Conservation (phyloP, 306 rosid species). For the Carpinus fangiana region DNA sequence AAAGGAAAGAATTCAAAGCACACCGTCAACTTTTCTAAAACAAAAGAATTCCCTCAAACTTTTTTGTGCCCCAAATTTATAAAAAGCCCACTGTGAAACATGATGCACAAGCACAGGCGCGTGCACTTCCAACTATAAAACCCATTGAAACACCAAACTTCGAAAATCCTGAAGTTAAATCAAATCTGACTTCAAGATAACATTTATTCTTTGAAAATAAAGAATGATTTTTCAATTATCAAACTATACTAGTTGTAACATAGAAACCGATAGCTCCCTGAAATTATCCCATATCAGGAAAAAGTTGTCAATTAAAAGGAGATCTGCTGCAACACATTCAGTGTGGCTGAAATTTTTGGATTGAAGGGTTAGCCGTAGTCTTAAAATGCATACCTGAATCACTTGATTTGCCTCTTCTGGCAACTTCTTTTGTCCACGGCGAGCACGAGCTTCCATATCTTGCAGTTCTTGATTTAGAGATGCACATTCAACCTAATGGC, state of each 20-base stretch:
- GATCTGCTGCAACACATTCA: neutral
- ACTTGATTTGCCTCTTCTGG: conserved; percentile 93
- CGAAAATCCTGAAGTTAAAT: neutral
- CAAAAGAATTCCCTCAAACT: neutral
- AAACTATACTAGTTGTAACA: neutral
- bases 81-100: neutral
- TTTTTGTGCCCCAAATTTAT: neutral
- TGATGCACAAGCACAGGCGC: neutral
- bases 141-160: neutral
- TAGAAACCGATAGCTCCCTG: neutral
- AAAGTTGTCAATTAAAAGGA: neutral
- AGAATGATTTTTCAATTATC: neutral
- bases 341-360: neutral
- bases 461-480: conserved; percentile 93
- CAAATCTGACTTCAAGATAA: neutral
- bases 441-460: conserved; percentile 86
- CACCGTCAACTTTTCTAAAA: neutral
- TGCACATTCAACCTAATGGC: conserved; percentile 85
- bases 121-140: neutral
- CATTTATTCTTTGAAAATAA: neutral
- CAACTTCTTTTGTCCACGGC: conserved; percentile 85
- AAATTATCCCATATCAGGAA: neutral
- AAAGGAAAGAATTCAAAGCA: neutral
- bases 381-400: conserved; percentile 61
- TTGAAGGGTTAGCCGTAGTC: neutral